Base-by-base conservation (phyloP, 1,284 basidiomycete genomes). In the Tilletia setariae region DNA sequence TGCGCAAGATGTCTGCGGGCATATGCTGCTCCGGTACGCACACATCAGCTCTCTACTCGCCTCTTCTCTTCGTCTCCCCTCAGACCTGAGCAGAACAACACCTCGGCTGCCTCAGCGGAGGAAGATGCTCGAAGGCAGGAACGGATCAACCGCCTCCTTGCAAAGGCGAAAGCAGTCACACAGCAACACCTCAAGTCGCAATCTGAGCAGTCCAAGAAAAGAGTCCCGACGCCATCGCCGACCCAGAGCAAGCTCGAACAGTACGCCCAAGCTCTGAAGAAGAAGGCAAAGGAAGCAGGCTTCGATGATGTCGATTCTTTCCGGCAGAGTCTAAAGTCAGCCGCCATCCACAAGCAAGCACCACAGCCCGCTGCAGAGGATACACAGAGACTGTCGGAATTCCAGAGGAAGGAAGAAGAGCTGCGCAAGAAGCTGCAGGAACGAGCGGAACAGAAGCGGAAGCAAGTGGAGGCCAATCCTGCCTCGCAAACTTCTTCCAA, bases 381-480 rank as follows among this genome's bases (percentile, higher is more conserved):
- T 4, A 40, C 35, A 6, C 35, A 40, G 35, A 40, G 35, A 4
- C 35, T 6, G 11, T 40, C 46, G 23, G 21, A 19, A 13, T 61
- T 61, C 32, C 25, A 61, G 56, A 32, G 56, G 30, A 61, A 61
- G 56, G 56, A 61, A 11, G 56, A 61, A 30, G 56, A 61, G 56
- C 32, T 61, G 56, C 19, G 28, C 25, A 30, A 61, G 28, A 25
- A 30, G 2, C 32, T 61, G 28, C 28, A 30, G 28, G 56, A 30
- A 15, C 23, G 56, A 16, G 30, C 30, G 28, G 56, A 25, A 16
- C 28, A 61, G 56, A 32, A 21, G 30, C 16, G 35, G 56, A 61
- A 61, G 28, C 15, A 30, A 15, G 25, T 13, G 7, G 51, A 23
- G 7, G 56, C 8, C 46, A 49, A 23, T 13, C 30, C 8, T 40